Evolutionary conservation across 768 basidiomycete genomes (phyloP).

Genomic region (Termitomyces sp.): DNA sequence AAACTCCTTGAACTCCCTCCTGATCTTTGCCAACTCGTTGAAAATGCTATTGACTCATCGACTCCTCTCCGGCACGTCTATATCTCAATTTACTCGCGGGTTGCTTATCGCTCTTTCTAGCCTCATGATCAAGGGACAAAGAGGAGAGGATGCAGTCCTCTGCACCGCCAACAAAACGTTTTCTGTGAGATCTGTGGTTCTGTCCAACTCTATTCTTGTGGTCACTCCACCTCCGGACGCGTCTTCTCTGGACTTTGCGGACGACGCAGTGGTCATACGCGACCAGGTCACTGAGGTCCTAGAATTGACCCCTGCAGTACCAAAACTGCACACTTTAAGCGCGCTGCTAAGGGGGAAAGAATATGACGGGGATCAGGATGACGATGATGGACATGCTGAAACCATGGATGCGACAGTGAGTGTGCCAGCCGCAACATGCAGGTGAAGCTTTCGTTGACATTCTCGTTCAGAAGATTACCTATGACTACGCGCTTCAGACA

Average conservation of each 20-base stretch:
- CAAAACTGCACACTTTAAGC: conserved; percentile 65
- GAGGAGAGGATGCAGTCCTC: conserved; percentile 82
- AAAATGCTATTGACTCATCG: conserved; percentile 36
- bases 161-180: conserved; percentile 84
- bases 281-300: conserved; percentile 81
- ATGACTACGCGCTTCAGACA: conserved; percentile 52
- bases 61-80: conserved; percentile 23
- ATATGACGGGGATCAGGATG: conserved; percentile 66
- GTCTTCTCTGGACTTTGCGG: conserved; percentile 19
- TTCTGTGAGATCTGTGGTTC: conserved; percentile 71
- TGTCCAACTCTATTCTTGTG: conserved; percentile 86
- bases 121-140: conserved; percentile 74
- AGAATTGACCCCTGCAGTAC: conserved; percentile 74
- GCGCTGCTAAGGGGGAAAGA: conserved; percentile 55
- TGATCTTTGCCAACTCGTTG: conserved; percentile 58
- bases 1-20: conserved; percentile 71
- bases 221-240: conserved; percentile 44
- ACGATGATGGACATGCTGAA: conserved; percentile 20
- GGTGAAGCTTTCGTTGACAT: not conserved
- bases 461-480: conserved; percentile 31
- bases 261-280: conserved; percentile 57
- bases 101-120: conserved; percentile 27
- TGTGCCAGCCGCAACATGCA: not conserved
- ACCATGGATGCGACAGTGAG: conserved; percentile 8
- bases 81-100: conserved; percentile 5